Base-by-base conservation (phyloP, 2,329 filamentous ascomycete genomes). In the Chaetomiaceae sp. region DNA sequence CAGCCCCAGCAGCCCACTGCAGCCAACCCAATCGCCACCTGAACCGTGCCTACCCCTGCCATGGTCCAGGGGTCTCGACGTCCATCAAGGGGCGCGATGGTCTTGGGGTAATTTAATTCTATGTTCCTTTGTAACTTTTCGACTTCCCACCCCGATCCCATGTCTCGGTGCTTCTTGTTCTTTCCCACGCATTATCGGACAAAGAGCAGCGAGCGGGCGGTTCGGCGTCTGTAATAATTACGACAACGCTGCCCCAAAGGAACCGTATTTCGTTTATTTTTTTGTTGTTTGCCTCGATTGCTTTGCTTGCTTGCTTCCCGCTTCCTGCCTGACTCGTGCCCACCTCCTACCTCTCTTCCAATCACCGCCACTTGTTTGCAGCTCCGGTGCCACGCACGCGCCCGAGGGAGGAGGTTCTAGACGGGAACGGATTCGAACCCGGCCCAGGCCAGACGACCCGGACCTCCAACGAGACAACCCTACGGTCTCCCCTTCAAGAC, bases 261-360 rank as follows among this genome's bases (percentile, higher is more conserved):
- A 23, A n/a, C n/a, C n/a, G n/a, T n/a, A n/a, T n/a, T n/a, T n/a
- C n/a, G n/a, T n/a, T n/a, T n/a, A n/a, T n/a, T n/a, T n/a, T n/a
- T n/a, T n/a, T n/a, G n/a, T n/a, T n/a, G n/a, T 47, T 46, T 34
- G 30, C 31, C 38, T 47, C n/a, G 12, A 20, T 33, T 50, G 46
- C 39, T 42, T 14, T n/a, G 10, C 19, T 35, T 21, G 42, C 30
- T 35, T 23, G 25, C 25, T 30, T 27, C 27, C 17, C n/a, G n/a
- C 20, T 35, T 34, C 20, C 12, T 14, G 23, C 20, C 42, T 42
- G 50, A 53, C 45, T 48, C 50, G 45, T 49, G 35, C 40, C 42
- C 45, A 27, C 17, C 30, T 33, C 34, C 17, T 25, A 23, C 17
- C 37, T 16, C 40, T 14, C 27, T 37, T 27, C 25, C 27, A 2